Conservation (phyloP, 768 basidiomycete species). For the Russula earlei region DNA sequence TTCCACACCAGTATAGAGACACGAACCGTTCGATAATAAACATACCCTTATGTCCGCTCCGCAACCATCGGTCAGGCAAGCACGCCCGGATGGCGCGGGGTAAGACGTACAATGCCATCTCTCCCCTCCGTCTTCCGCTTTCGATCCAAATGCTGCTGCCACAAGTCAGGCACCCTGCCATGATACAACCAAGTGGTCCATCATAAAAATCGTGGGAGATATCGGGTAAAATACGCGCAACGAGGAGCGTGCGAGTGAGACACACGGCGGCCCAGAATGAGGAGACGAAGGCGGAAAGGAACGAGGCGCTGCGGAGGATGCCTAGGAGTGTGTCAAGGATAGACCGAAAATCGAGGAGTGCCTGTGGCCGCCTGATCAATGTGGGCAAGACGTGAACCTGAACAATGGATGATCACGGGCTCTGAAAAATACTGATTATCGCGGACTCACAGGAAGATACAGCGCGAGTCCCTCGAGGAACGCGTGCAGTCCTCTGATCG, state of each 20-base stretch:
- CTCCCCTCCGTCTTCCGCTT: slow-evolving; percentile 57
- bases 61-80: slow-evolving; percentile 47
- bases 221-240: slow-evolving; percentile 53
- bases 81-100: slow-evolving; percentile 59
- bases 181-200: slow-evolving; percentile 58
- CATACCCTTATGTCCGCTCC: slow-evolving; percentile 33
- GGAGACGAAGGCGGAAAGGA: slow-evolving; percentile 63
- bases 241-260: slow-evolving; percentile 51
- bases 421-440: neutral
- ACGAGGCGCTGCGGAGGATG: slow-evolving; percentile 56
- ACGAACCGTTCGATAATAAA: slow-evolving; percentile 48
- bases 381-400: slow-evolving; percentile 66
- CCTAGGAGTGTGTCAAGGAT: slow-evolving; percentile 36
- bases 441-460: slow-evolving; percentile 56
- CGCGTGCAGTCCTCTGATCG: slow-evolving; percentile 42
- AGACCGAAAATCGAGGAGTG: slow-evolving; percentile 37
- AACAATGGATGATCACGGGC: neutral
- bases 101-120: slow-evolving; percentile 73
- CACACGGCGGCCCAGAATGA: slow-evolving; percentile 67
- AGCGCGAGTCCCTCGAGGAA: slow-evolving; percentile 56
- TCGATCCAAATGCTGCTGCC: slow-evolving; percentile 76
- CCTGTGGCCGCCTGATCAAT: slow-evolving; percentile 47
- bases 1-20: neutral
- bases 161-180: slow-evolving; percentile 59
- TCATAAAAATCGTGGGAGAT: slow-evolving; percentile 77